phyloP scores from a whole-genome alignment of 2,329 filamentous ascomycete species.

The Karstenula rhodostoma region DNA sequence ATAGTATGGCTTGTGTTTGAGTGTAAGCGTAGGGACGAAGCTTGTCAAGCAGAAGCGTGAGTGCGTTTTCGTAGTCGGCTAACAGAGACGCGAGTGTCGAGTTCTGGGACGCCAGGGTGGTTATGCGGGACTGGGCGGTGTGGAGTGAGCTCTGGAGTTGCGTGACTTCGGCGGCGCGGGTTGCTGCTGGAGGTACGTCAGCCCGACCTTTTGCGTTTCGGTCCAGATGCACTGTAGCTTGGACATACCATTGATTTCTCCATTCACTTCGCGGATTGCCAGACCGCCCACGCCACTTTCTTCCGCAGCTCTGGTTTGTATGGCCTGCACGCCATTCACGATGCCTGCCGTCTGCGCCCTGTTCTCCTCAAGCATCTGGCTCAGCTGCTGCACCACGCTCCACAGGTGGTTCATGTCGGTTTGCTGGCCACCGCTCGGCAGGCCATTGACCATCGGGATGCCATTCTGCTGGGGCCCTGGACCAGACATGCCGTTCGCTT shows the following conservation, averaged over 20 bases:
- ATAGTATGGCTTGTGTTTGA: slow-evolving; percentile 53
- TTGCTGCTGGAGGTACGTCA: slow-evolving; percentile 34
- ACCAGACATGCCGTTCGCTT: slow-evolving; percentile 41
- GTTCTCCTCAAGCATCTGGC: slow-evolving; percentile 51
- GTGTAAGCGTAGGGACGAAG: slow-evolving; percentile 47
- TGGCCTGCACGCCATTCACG: slow-evolving; percentile 49
- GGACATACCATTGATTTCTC: slow-evolving; percentile 43
- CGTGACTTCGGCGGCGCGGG: slow-evolving; percentile 40
- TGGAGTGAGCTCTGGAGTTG: slow-evolving; percentile 43
- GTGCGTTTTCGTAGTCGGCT: slow-evolving; percentile 54
- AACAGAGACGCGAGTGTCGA: slow-evolving; percentile 39
- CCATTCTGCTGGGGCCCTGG: slow-evolving; percentile 36
- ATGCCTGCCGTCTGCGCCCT: slow-evolving; percentile 49
- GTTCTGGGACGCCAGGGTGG: slow-evolving; percentile 36
- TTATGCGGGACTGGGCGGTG: slow-evolving; percentile 36
- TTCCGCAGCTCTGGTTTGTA: slow-evolving; percentile 47
- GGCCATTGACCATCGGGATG: slow-evolving; percentile 50
- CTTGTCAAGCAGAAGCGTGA: slow-evolving; percentile 49
- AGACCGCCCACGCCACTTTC: slow-evolving; percentile 38
- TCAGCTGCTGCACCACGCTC: slow-evolving; percentile 52
- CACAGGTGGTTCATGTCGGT: slow-evolving; percentile 55
- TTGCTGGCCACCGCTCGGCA: slow-evolving; percentile 51
- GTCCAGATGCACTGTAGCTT: background rate
- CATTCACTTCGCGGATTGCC: slow-evolving; percentile 43
- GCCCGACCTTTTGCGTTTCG: background rate